Conservation (phyloP, 768 basidiomycete species). For the Hygrocybe coccinea region DNA sequence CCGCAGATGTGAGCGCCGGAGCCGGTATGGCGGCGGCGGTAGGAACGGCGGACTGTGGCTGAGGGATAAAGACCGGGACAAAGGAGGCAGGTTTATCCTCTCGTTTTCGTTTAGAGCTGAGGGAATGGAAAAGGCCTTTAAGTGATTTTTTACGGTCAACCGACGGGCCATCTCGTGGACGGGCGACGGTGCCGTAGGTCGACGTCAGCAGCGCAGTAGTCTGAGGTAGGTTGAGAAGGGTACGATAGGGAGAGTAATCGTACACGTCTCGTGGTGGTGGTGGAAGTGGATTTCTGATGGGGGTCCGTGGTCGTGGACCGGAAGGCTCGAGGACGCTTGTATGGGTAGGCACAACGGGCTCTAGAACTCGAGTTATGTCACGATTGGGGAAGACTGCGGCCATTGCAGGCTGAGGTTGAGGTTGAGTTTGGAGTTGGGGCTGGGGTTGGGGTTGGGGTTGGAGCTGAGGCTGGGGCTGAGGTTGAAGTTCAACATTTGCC, state of each 20-base stretch:
- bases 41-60: constrained; percentile 4
- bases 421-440: not conserved
- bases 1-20: constrained; percentile 2
- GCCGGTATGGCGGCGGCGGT: constrained; percentile 18
- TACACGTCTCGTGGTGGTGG: constrained; percentile 58
- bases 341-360: constrained; percentile 30
- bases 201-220: constrained; percentile 37
- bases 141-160: constrained; percentile 31
- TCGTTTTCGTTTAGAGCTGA: constrained; percentile 29
- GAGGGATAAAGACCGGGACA: constrained; percentile 9
- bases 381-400: not conserved
- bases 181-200: constrained; percentile 19
- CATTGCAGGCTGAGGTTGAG: not conserved
- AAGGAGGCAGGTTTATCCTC: constrained; percentile 3
- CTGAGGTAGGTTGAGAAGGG: constrained; percentile 49
- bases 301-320: constrained; percentile 16
- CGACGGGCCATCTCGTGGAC: constrained; percentile 13
- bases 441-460: not conserved
- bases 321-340: constrained; percentile 29
- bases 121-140: constrained; percentile 45
- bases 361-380: constrained; percentile 18
- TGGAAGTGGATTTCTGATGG: constrained; percentile 56
- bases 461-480: not conserved
- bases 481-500: not conserved
- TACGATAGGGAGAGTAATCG: constrained; percentile 51